phyloP scores from a whole-genome alignment of 2,329 filamentous ascomycete genomes.

The Stagonosporopsis chrysanthemi region DNA sequence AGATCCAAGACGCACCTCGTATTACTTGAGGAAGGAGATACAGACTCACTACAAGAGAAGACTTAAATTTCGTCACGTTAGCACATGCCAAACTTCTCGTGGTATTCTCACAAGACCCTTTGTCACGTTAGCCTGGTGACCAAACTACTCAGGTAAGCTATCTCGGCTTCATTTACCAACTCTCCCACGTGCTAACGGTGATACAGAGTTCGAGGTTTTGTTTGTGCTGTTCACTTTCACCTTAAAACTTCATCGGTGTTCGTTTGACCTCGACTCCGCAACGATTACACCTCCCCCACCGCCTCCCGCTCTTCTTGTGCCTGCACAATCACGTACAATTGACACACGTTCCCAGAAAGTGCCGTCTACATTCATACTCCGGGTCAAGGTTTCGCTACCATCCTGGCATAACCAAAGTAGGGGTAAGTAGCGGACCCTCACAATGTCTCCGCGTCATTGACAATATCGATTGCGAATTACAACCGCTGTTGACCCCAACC shows the following conservation, averaged over 20 bases:
- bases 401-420: neutral
- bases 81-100: conserved; percentile 8
- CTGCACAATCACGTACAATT: neutral
- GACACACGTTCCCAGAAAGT: neutral
- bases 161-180: neutral
- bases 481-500: neutral
- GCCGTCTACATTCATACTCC: neutral
- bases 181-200: neutral
- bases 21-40: conserved; percentile 14
- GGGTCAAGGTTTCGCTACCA: conserved; percentile 11
- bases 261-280: neutral
- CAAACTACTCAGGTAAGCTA: neutral
- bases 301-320: neutral
- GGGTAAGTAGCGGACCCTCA: neutral
- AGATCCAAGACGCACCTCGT: conserved; percentile 1
- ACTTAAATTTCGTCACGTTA: conserved; percentile 19
- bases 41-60: conserved; percentile 10
- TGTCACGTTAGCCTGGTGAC: neutral
- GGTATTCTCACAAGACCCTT: neutral
- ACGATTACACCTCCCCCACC: neutral
- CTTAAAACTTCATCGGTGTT: neutral
- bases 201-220: neutral
- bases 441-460: conserved; percentile 8
- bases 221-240: neutral
- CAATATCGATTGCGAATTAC: neutral